Base-by-base conservation (phyloP, 306 rosid genomes). In the Cicer arietinum region DNA sequence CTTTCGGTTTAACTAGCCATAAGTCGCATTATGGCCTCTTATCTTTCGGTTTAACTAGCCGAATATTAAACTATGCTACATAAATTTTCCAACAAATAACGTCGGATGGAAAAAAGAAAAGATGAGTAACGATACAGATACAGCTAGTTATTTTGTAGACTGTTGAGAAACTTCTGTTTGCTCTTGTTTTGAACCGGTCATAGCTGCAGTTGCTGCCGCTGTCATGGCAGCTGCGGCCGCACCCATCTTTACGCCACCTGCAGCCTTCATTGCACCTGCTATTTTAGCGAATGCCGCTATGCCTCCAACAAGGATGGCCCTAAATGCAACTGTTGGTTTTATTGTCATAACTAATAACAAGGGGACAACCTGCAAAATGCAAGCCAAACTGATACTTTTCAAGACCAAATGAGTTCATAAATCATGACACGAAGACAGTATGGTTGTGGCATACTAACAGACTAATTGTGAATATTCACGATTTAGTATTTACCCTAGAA, bases 231-330 rank as follows among this genome's bases (percentile, higher is more conserved):
- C 90, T 0, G 97, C 91, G 6, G 97, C 98, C 0, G 84, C 90
- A 45, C 98, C 98, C 6, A 90, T 10, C 88, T 93, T 93, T 22
- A 14, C 93, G 18, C 93, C 88, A 71, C 96, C 96, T 13, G 96
- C 98, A 14, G 98, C 98, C 79, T 93, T 93, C 93, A 88, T 79
- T 9, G 44, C 95, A 25, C 87, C 86, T 7, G 88, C 95, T 77
- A 90, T 66, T 79, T 90, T 90, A 8, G 97, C 98, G 77, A 93
- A 90, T 52, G 90, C 95, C 9, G 98, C 97, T 67, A 93, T 72
- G 61, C 98, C 97, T 79, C 98, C 95, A 40, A 90, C 95, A 53
- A 93, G 86, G 16, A 86, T 54, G 47, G 97, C 98, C 70, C 98
- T 86, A 48, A 93, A 74, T 12, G 93, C 98, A 80, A 93, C 96